Evolutionary conservation across 73 alveolate species (phyloP), one percentile per base, ranked within the genome.

Genomic region (Paramecium octaurelia): DNA sequence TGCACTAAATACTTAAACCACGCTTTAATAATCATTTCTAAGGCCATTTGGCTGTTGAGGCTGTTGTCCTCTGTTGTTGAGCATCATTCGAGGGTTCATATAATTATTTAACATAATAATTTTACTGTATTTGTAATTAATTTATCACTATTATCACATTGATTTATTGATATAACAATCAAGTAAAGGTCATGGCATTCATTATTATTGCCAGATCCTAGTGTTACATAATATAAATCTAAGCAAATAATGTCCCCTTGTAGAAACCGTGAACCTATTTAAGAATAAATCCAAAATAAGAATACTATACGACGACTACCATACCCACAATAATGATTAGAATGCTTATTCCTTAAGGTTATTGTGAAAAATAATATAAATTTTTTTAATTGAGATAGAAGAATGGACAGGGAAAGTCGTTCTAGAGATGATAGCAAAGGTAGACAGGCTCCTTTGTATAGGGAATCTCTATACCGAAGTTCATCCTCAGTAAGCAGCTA

Each of bases 401-500:
- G 46, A 27, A 34, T 31, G 84, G 84, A 64, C 9, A 20, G 85
- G 27, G 85, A 68, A 50, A 75, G 88, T 38, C 84, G 88, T 38
- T 75, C 57, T 7, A 29, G 88, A 35, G 88, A 75, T 35, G 60
- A 75, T 38, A 75, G 88, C 21, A 75, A 75, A 42, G 88, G 60
- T 35, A 29, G 88, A 29, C 7, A 75, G 59, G 88, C 68, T 21
- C 88, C 88, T 42, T 38, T 75, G 18, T 75, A 75, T 35, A 75
- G 88, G 9, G 88, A 75, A 75, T 75, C 88, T 42, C 68, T 75
- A 1, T 75, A 75, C 12, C 4, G 88, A 16, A 64, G 84, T n/a
- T 75, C 88, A 29, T 38, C 88, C n/a, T 75, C 88, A 42, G 91
- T 46, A 8, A 35, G 76, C 14, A 43, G 91, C 27, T 46, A 80